These are phyloP conservation scores for Pseudocercospora fuligena DNA, from an alignment of 2,329 filamentous ascomycete genomes.

Conservation along the genomic window DNA sequence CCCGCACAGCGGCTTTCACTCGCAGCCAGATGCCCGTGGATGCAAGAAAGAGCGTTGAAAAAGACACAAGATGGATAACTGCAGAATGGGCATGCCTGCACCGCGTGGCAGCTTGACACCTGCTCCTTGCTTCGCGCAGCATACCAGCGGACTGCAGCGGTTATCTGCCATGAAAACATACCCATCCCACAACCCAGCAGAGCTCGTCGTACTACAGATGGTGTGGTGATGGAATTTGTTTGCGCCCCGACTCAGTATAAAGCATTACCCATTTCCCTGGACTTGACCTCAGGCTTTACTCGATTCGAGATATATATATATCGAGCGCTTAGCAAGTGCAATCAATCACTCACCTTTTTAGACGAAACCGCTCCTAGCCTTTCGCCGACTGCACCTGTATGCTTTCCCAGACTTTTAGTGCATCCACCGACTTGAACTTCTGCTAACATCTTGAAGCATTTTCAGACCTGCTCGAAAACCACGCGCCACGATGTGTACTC, in stretches of 20 bases:
- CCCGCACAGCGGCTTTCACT: constrained; percentile 7
- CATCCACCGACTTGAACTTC: neutral
- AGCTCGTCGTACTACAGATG: constrained; percentile 28
- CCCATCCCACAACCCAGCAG: constrained; percentile 27
- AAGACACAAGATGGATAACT: constrained; percentile 24
- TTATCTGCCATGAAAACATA: constrained; percentile 30
- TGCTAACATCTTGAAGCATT: neutral
- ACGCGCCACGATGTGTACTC: constrained; percentile 49
- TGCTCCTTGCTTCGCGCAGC: constrained; percentile 32
- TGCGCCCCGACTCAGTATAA: constrained; percentile 32
- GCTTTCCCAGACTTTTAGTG: neutral
- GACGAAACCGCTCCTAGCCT: neutral
- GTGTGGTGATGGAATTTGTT: constrained; percentile 33
- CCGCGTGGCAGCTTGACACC: constrained; percentile 33
- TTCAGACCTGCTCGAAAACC: neutral
- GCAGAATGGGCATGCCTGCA: constrained; percentile 26
- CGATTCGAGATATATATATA: constrained; percentile 8
- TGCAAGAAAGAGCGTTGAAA: constrained; percentile 22
- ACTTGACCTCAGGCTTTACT: constrained; percentile 3
- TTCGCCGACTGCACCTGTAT: neutral
- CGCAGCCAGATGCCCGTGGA: constrained; percentile 21
- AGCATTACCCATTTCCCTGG: constrained; percentile 24
- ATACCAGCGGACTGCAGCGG: constrained; percentile 30
- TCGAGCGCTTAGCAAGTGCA: neutral
- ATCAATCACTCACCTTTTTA: neutral